Base-by-base conservation (phyloP, 2,329 filamentous ascomycete genomes). In the Tolypocladium nubicola region DNA sequence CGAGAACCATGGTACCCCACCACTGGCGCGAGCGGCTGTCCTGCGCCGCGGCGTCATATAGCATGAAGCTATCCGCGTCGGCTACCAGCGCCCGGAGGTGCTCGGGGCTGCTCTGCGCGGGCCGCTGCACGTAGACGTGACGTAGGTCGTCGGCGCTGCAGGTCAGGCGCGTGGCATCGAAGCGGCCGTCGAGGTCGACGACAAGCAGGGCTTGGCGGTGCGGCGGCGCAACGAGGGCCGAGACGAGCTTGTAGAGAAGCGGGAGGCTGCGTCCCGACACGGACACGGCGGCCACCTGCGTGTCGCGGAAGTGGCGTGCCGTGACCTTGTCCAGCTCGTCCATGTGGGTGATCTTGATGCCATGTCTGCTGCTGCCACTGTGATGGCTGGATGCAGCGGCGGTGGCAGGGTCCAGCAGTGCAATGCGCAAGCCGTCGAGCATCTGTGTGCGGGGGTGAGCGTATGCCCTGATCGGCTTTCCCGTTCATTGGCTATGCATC, bases 1-100 rank as follows among this genome's bases (percentile, higher is more conserved):
- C 41, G 43, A 83, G 62, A 6, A 84, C 75, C 33, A 84, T 62
- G 2, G 79, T 81, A n/a, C 82, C 81, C 81, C 82, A 84, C 76
- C 77, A 82, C 59, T 76, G 73, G 4, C 81, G 74, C 33, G 63
- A 67, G 6, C 72, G 70, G 60, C 78, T 82, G 41, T 63, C 65
- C 59, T 74, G 73, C 38, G 72, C 60, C 11, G 56, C 56, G 8
- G 65, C 58, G 3, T 74, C 73, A 65, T 84, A 84, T 6, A 83
- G 68, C 72, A 83, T 79, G 64, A 75, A 76, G 47, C 70, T 63
- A 54, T 77, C 73, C 4, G 76, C 74, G 0, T 72, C 70, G 2
- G 70, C 65, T 8, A 81, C 64, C 6, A 76, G 64, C 3, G 69
- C 67, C 23, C 67, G 67, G 30, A 74, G 62, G 1, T 64, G 58